Evolutionary conservation across 2,329 filamentous ascomycete genomes (phyloP).

Genomic region (Fusarium hostae): DNA sequence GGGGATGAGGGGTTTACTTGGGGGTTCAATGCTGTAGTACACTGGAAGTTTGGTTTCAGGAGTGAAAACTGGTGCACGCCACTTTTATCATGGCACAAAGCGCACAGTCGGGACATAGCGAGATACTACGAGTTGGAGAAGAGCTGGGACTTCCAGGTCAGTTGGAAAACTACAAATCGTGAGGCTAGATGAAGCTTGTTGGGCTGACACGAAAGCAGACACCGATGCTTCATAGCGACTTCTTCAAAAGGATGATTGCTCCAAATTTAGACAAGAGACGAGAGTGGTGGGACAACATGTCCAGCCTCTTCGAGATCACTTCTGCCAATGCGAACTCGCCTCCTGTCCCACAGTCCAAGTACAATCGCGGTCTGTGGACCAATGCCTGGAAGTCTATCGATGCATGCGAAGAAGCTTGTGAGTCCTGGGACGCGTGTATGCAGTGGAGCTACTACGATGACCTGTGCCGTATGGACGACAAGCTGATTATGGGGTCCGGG

Average conservation of each 20-base stretch:
- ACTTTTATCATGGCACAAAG: not conserved
- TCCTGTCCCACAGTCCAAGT: not conserved
- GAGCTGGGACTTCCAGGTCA: not conserved
- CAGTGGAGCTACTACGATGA: not conserved
- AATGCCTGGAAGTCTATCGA: not conserved
- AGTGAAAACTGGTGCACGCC: not conserved
- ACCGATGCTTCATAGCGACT: not conserved
- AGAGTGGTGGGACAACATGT: not conserved
- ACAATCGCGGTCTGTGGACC: not conserved
- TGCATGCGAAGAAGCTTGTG: not conserved
- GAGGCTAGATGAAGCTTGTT: not conserved
- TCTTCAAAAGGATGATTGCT: not conserved
- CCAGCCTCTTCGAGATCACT: not conserved
- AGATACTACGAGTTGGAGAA: not conserved
- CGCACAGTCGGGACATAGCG: not conserved
- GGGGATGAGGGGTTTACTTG: not conserved
- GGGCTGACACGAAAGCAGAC: not conserved
- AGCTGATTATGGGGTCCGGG: not conserved
- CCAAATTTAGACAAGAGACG: not conserved
- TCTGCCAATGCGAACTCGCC: not conserved
- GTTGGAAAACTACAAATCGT: not conserved
- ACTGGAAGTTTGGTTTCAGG: not conserved
- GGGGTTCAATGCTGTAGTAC: not conserved
- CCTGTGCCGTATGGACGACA: no score
- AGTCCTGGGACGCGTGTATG: not conserved